A percentile compares a stretch with the other conserved stretches of the same genome.
These are phyloP conservation scores for Tilletia setariae DNA, from an alignment of 1,284 basidiomycete genomes.

Conservation along the genomic window DNA sequence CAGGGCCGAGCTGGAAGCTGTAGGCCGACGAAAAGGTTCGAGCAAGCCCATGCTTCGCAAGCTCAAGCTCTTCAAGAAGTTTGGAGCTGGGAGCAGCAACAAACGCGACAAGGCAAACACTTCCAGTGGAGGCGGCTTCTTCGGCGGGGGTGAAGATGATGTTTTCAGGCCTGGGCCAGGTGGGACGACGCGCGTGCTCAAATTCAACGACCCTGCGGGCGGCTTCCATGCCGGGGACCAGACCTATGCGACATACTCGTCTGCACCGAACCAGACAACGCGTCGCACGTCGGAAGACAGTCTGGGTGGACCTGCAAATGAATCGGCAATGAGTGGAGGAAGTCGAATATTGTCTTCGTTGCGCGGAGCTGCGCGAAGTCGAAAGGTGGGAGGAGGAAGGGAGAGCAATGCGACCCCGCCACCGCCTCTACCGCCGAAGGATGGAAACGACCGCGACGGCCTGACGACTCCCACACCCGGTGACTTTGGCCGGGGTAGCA, in stretches of 20 bases:
- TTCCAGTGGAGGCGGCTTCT: conserved; percentile 13
- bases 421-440: conserved; percentile 3
- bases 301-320: neutral
- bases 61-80: conserved; percentile 43
- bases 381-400: neutral
- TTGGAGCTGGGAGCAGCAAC: conserved; percentile 16
- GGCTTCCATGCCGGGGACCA: neutral
- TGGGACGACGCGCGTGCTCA: conserved; percentile 36
- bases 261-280: neutral
- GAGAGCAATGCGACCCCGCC: conserved; percentile 18
- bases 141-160: conserved; percentile 24
- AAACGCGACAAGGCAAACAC: conserved; percentile 19
- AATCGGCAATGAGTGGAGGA: conserved; percentile 10
- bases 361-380: conserved; percentile 27
- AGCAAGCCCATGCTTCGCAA: conserved; percentile 49
- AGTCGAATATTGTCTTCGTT: conserved; percentile 29
- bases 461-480: conserved; percentile 2
- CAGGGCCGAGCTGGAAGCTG: conserved; percentile 38
- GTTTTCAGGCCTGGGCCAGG: conserved; percentile 36
- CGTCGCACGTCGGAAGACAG: conserved; percentile 11
- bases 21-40: conserved; percentile 27
- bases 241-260: neutral
- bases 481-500: neutral
- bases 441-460: neutral
- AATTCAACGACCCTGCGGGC: conserved; percentile 27